Evolutionary conservation across 345 rosid species (phyloP), one percentile per base, ranked within the genome.

Genomic region (Geranium brycei): DNA sequence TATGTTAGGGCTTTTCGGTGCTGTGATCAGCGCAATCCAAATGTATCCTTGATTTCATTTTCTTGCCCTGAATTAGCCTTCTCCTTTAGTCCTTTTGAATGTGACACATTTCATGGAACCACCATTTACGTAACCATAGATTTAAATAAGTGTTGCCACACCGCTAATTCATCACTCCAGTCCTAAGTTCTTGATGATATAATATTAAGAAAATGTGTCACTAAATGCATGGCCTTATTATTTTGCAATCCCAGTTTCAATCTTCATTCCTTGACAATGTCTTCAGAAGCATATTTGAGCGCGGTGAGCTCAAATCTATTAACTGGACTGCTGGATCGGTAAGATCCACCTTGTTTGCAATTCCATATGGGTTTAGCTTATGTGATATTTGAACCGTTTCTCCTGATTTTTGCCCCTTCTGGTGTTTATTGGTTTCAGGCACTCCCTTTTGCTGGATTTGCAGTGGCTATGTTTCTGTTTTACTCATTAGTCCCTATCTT

Each of bases 321-420:
- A 83, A 80, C 30, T 93, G 97, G 99, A 76, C 97, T 47, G 77
- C 91, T 78, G 88, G 80, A 16, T 82, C 85, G 19, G 99, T 93
- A 81, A 76, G 90, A 80, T 57, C 66, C 65, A 58, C 57, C 62
- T 16, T 2, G 10, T 35, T 35, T 35, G 7, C 10, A 35, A 35
- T 3, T 35, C 18, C 41, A 4, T 35, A 1, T 1, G 41, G 10
- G 41, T 35, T 35, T 35, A 35, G 5, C 7, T 1, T 35, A 35
- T 35, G 41, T 35, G 28, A 23, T 23, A 23, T 23, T 23, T 23
- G 28, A 23, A 23, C 28, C 28, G 28, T 23, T 23, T 23, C 28
- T 23, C 28, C 28, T 23, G 28, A 23, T 23, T 23, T 23, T 23
- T 23, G 28, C 28, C 28, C 28, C 28, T 23, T 23, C 28, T 2